Evolutionary conservation across 2,329 filamentous ascomycete species (phyloP), one percentile per base, ranked within the genome.

Genomic region (Fusarium irregulare): DNA sequence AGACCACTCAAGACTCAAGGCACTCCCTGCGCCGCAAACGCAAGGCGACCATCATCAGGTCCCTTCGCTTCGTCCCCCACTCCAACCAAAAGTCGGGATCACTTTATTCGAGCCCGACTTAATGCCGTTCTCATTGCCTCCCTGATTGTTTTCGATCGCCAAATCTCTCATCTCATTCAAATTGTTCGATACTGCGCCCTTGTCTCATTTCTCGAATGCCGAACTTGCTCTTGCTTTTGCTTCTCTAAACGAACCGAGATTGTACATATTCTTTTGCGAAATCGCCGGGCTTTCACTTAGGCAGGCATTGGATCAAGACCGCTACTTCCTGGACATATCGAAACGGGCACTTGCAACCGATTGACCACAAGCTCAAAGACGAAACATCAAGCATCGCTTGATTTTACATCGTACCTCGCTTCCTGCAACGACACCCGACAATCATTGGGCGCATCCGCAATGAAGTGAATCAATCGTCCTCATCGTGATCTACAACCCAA

Each of bases 381-480:
- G 51, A 51, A 40, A 42, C 27, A 40, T 44, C 50, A 54, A 61
- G 42, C 48, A 68, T 68, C 49, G 23, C 50, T 58, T 41, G 44
- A 45, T 28, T 56, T 56, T 53, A 32, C 37, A 68, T 61, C 45
- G n/a, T 65, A 58, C 50, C 50, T 37, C 67, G 59, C 68, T 63
- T 71, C 51, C 41, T 56, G 68, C 64, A 51, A 68, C 57, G 28
- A 55, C 41, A 54, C 16, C 34, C 32, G 42, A 37, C 47, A 28
- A 18, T n/a, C 57, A 40, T 70, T 64, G 32, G 50, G 32, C 14
- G 34, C 37, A 53, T 66, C 45, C 56, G 60, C 51, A 25, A 71
- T 71, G 68, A 63, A 66, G 68, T 71, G 61, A 71, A 70, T 37
- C 41, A 71, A 40, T 23, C 42, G 28, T 34, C 47, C 27, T 60